A percentile compares a stretch with the other conserved stretches of the same genome.
Evolutionary conservation across 202 grass and related monocot genomes (phyloP).

Genomic region (Eragrostis tef): DNA sequence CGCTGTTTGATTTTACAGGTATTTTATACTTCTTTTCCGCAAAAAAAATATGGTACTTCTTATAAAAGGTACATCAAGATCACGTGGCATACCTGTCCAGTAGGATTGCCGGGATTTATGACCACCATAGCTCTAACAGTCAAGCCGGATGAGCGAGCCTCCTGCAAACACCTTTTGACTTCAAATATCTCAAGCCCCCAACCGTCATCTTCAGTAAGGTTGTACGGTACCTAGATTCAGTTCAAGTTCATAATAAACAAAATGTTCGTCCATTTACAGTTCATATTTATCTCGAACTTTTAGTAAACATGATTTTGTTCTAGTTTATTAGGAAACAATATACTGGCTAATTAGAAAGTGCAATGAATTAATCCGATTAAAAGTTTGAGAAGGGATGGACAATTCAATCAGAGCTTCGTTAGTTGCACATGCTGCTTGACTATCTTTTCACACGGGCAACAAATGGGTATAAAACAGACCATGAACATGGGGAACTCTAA

Average conservation of each 20-base stretch:
- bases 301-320: neutral
- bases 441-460: too few relatives aligned
- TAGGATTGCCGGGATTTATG: slow-evolving; percentile 88
- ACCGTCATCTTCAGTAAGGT: slow-evolving; percentile 57
- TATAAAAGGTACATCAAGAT: neutral
- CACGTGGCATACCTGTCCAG: slow-evolving; percentile 56
- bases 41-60: too few relatives aligned
- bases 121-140: slow-evolving; percentile 69
- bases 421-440: neutral
- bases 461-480: too few relatives aligned
- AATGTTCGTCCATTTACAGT: neutral
- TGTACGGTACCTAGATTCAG: slow-evolving; percentile 56
- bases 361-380: neutral
- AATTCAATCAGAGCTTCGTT: too few relatives aligned
- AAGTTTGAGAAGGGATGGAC: neutral
- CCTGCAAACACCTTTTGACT: slow-evolving; percentile 64
- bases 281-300: neutral
- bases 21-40: too few relatives aligned
- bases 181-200: slow-evolving; percentile 78
- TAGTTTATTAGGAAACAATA: slow-evolving; percentile 10
- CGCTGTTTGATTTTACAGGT: neutral
- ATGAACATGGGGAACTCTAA: too few relatives aligned
- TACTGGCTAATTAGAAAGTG: neutral
- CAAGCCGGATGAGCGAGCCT: slow-evolving; percentile 61
- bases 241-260: neutral